Evolutionary conservation across 305 asterid genomes (phyloP).

Genomic region (Solanum chacoense): DNA sequence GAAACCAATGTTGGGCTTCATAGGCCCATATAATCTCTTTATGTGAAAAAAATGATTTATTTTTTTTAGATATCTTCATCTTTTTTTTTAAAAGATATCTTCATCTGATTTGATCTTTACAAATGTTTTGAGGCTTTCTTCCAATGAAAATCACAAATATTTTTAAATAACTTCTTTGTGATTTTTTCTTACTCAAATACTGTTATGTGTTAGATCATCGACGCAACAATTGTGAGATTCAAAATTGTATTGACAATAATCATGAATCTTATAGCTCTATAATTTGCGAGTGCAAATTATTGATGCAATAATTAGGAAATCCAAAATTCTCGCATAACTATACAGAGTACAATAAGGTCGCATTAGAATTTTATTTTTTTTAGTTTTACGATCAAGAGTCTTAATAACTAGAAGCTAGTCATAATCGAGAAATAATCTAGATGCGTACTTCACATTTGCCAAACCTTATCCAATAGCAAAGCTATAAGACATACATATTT

Average conservation of each 20-base stretch:
- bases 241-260: background rate
- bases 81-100: too few species aligned
- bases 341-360: background rate
- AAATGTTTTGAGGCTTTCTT: background rate
- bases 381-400: background rate
- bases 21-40: background rate
- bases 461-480: background rate
- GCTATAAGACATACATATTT: background rate
- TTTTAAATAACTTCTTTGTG: background rate
- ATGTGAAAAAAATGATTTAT: background rate
- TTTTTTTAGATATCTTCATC: background rate
- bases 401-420: background rate
- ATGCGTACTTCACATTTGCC: background rate
- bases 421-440: background rate
- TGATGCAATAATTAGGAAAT: background rate
- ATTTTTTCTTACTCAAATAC: too few species aligned
- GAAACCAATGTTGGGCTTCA: background rate
- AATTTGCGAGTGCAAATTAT: background rate
- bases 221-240: background rate
- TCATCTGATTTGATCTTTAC: background rate
- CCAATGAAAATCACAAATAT: background rate
- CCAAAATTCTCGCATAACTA: background rate
- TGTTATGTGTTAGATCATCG: background rate
- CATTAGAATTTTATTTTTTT: background rate
- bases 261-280: background rate